Evolutionary conservation across 106 monocot species (phyloP).

Genomic region (Acanthochlamys bracteata): DNA sequence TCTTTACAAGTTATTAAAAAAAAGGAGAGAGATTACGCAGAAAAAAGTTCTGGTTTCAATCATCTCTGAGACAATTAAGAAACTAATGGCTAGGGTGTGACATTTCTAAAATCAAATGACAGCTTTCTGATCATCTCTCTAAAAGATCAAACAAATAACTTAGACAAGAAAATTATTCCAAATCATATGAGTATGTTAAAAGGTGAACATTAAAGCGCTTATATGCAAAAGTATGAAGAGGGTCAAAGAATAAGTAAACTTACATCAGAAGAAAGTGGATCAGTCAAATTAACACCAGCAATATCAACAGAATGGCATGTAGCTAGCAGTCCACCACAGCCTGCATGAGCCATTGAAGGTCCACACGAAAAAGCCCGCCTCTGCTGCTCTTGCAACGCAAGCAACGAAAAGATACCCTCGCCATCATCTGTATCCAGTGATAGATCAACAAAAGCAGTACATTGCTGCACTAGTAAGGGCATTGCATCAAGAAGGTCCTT

Average conservation of each 20-base stretch:
- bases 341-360: slow-evolving; percentile 86
- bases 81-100: too few relatives aligned
- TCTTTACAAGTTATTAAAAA: too few relatives aligned
- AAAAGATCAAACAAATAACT: too few relatives aligned
- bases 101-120: too few relatives aligned
- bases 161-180: too few relatives aligned
- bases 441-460: slow-evolving; percentile 73
- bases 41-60: too few relatives aligned
- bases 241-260: slow-evolving; percentile 7
- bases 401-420: slow-evolving; percentile 69
- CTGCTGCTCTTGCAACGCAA: slow-evolving; percentile 77
- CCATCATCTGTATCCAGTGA: slow-evolving; percentile 68
- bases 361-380: slow-evolving; percentile 83
- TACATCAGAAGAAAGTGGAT: slow-evolving; percentile 91
- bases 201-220: too few relatives aligned
- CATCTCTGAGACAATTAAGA: too few relatives aligned
- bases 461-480: slow-evolving; percentile 71
- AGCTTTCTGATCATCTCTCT: too few relatives aligned
- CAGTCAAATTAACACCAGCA: slow-evolving; percentile 78
- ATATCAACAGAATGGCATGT: slow-evolving; percentile 79
- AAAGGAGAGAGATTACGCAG: too few relatives aligned
- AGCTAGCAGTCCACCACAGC: slow-evolving; percentile 87
- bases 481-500: slow-evolving; percentile 77
- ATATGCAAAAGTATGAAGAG: not conserved
- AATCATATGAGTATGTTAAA: too few relatives aligned